Evolutionary conservation across 257 asterid species (phyloP).

Genomic region (Nicotiana tomentosiformis): DNA sequence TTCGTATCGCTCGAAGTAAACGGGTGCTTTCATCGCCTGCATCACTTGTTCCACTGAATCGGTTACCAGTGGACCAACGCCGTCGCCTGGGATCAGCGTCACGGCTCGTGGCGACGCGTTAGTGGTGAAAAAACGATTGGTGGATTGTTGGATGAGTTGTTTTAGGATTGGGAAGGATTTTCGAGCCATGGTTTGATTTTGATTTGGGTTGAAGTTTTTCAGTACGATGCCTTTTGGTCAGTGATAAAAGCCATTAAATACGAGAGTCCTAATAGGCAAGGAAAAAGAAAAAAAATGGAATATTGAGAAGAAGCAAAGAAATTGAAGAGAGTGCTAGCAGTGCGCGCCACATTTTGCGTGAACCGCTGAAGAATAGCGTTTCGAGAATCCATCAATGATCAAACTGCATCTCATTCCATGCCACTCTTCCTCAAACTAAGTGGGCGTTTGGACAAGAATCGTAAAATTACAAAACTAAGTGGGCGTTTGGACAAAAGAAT

Average conservation of each 20-base stretch:
- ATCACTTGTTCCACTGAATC: slow-evolving; percentile 77
- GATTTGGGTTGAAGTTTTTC: neutral
- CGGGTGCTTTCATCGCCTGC: slow-evolving; percentile 83
- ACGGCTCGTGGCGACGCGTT: slow-evolving; percentile 64
- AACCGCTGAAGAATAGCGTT: neutral
- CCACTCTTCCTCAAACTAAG: neutral
- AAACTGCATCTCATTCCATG: neutral
- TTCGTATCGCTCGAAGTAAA: slow-evolving; percentile 63
- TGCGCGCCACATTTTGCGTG: slow-evolving; percentile 10
- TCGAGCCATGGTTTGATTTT: slow-evolving; percentile 7
- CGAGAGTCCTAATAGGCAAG: too few species aligned
- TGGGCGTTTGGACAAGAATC: too few species aligned
- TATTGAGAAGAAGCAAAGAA: neutral
- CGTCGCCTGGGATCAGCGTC: slow-evolving; percentile 72
- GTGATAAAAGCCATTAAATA: neutral
- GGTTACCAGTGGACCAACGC: slow-evolving; percentile 77
- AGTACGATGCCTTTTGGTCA: neutral
- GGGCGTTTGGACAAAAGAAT: too few species aligned
- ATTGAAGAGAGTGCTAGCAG: neutral
- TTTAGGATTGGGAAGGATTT: slow-evolving; percentile 40
- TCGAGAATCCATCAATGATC: neutral
- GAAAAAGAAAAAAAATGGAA: too few species aligned
- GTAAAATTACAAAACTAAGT: too few species aligned
- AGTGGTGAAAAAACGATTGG: slow-evolving; percentile 12
- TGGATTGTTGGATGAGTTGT: slow-evolving; percentile 19